Evolutionary conservation across 768 basidiomycete species (phyloP).

Genomic region (Clitopilus passeckerianus): DNA sequence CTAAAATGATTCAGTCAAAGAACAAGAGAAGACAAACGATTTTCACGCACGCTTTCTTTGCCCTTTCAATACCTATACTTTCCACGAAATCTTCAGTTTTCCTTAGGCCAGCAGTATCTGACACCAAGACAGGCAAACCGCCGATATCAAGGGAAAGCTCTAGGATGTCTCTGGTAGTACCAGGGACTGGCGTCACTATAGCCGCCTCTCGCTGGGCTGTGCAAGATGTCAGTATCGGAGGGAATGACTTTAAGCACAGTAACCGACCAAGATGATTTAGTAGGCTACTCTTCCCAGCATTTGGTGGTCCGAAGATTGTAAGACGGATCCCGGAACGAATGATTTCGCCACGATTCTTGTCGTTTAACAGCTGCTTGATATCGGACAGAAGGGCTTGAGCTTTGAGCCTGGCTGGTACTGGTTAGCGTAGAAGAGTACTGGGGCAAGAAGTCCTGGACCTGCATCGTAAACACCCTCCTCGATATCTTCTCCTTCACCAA

Average conservation of each 20-base stretch:
- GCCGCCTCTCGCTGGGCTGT: constrained; percentile 83
- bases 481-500: constrained; percentile 87
- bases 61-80: constrained; percentile 75
- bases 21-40: constrained; percentile 18
- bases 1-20: constrained; percentile 27
- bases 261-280: constrained; percentile 74
- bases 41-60: constrained; percentile 64
- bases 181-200: constrained; percentile 83
- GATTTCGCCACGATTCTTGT: constrained; percentile 78
- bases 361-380: constrained; percentile 57
- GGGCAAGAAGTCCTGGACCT: constrained; percentile 35
- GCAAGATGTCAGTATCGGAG: not conserved
- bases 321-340: constrained; percentile 77
- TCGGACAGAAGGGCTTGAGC: constrained; percentile 41
- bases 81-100: constrained; percentile 69
- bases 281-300: constrained; percentile 90
- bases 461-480: constrained; percentile 75
- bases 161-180: constrained; percentile 86
- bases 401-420: constrained; percentile 23
- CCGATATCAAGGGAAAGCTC: constrained; percentile 86
- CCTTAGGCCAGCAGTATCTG: constrained; percentile 85
- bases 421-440: not conserved
- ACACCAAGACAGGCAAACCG: constrained; percentile 74
- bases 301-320: constrained; percentile 89
- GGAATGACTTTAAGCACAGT: not conserved